Conservation (phyloP, 73 alveolate genomes). For the Paramecium bursaria region DNA sequence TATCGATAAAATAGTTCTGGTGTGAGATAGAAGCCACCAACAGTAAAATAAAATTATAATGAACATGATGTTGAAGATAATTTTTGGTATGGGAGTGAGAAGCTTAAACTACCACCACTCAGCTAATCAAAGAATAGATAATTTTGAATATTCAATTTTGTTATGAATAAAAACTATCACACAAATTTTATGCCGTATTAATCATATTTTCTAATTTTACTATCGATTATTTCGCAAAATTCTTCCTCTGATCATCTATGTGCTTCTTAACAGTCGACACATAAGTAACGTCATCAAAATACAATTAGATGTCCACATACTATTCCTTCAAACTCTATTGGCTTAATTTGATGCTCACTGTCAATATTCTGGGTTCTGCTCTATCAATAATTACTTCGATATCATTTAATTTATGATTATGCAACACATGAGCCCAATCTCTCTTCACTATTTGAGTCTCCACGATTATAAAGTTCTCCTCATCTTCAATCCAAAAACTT, state of each 20-base stretch:
- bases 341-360: neutral
- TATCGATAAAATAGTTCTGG: neutral
- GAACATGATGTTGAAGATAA: slow-evolving; percentile 37
- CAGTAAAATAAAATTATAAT: slow-evolving; percentile 4
- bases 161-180: too few species aligned
- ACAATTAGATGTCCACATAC: slow-evolving; percentile 14
- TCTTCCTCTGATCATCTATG: slow-evolving; percentile 11
- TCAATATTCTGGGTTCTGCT: slow-evolving; percentile 58
- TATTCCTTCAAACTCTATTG: slow-evolving; percentile 23
- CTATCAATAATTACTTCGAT: slow-evolving; percentile 52
- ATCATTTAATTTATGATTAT: slow-evolving; percentile 50
- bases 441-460: slow-evolving; percentile 51
- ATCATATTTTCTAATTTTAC: too few species aligned
- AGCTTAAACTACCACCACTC: slow-evolving; percentile 14
- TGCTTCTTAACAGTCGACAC: neutral
- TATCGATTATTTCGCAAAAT: too few species aligned
- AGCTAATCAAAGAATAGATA: neutral
- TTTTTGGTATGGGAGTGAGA: slow-evolving; percentile 37
- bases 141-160: too few species aligned
- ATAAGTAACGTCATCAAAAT: neutral
- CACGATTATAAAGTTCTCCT: slow-evolving; percentile 25
- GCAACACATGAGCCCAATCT: slow-evolving; percentile 39
- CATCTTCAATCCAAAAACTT: slow-evolving; percentile 59
- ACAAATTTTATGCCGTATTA: too few species aligned
- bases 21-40: neutral